Evolutionary conservation across 306 rosid species (phyloP), one percentile per base, ranked within the genome.

Genomic region (Alnus rubra): DNA sequence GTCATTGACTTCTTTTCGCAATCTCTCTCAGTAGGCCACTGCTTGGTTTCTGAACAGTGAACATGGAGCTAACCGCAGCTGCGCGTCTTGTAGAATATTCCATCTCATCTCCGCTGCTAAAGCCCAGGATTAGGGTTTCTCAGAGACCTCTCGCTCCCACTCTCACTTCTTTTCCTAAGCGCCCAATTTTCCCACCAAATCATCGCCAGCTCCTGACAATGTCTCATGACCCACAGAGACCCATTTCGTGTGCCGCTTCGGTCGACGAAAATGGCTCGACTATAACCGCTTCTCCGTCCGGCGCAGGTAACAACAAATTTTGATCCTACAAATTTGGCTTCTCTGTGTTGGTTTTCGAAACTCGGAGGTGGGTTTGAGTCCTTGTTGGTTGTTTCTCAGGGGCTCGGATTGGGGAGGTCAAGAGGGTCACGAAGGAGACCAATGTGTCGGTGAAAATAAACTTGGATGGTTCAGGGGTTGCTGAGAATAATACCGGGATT

Each of bases 401-500:
- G 73, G 76, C 84, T 84, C 90, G 99, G 76, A 85, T 85, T 78
- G 99, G 98, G 49, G 99, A 93, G 75, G 94, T 95, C 49, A 91
- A 90, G 78, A 88, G 98, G 84, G 90, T 93, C 65, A 95, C 99
- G 5, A 88, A 88, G 74, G 97, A 93, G 84, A 95, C 98, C 13
- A 86, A 91, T 81, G 98, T 95, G 3, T 88, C 85, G 4, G 97
- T 95, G 69, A 95, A 95, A 73, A 84, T 95, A 13, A 89, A 91
- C 87, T 80, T 95, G 85, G 99, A 95, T 80, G 99, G 99, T 56
- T 76, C 88, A 72, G 97, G 98, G 62, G 42, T 93, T 81, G 89
- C 98, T 80, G 96, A 93, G 70, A 86, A 86, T 48, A 79, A 51
- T 75, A 88, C 98, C 69, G 96, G 98, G 81, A 93, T 95, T 83